Base-by-base conservation (phyloP, 345 rosid genomes). In the Gossypium rotundifolium region DNA sequence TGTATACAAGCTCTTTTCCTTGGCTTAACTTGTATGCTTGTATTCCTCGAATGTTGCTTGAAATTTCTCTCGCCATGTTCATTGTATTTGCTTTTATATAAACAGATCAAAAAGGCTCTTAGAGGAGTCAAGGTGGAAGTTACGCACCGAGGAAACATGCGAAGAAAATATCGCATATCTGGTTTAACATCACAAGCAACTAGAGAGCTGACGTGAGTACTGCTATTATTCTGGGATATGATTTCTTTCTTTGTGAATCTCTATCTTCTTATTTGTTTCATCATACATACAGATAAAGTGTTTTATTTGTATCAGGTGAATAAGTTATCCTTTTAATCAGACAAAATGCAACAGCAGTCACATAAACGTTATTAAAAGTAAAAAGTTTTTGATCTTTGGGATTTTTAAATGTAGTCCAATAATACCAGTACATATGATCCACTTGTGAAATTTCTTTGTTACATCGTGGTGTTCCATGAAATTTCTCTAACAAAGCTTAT, bases 121-220 rank as follows among this genome's bases (percentile, higher is more conserved):
- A 87, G 98, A 85, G 98, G 98, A 65, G 92, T 93, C 44, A 90
- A 75, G 80, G 96, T 93, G 70, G 98, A 93, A 83, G 97, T 93
- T 73, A 93, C 98, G 0, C 98, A 91, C 72, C 88, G 98, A 13
- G 97, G 98, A 78, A 91, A 91, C 74, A 93, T 93, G 97, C 94
- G 98, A 12, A 83, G 98, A 53, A 93, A 93, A 78, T 93, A 93
- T 76, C 98, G 98, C 6, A 91, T 93, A 51, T 88, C 97, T 73
- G 97, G 96, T 55, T 80, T 93, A 75, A 93, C 98, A 60, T 88
- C 97, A 4, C 96, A 90, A 80, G 88, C 98, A 27, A 94, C 98
- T 70, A 86, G 96, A 22, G 97, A 94, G 78, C 78, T 94, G 42
- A 94, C 94, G 97, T 94, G 69, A 75, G 97, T 79, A 54, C 73